Evolutionary conservation across 345 rosid species (phyloP).

Genomic region (Pelargonium nanum): DNA sequence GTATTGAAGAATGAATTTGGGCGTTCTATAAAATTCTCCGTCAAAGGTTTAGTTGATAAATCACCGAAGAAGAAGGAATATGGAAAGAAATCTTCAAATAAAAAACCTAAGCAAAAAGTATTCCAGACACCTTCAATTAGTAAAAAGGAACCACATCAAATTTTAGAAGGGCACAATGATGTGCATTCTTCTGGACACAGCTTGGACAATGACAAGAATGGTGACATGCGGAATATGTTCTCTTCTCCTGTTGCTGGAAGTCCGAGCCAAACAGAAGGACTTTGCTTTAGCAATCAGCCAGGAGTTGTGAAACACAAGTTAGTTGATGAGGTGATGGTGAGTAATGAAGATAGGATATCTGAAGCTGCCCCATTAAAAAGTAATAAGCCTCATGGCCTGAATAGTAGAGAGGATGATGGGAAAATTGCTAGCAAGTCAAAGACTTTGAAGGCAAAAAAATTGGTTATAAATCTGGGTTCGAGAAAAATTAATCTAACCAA

Average conservation of each 20-base stretch:
- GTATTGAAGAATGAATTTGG: slow-evolving; percentile 40
- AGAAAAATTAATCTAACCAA: slow-evolving; percentile 63
- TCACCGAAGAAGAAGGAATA: slow-evolving; percentile 86
- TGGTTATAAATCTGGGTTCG: slow-evolving; percentile 83
- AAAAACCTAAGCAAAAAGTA: slow-evolving; percentile 44
- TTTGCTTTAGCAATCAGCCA: slow-evolving; percentile 40
- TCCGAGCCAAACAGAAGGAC: slow-evolving; percentile 30
- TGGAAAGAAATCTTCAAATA: slow-evolving; percentile 49
- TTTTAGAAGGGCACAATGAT: slow-evolving; percentile 33
- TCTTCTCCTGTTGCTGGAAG: slow-evolving; percentile 44
- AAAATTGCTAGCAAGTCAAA: slow-evolving; percentile 44
- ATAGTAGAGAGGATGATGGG: slow-evolving; percentile 45
- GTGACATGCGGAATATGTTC: slow-evolving; percentile 22
- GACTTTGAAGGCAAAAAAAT: slow-evolving; percentile 64
- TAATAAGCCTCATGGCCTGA: slow-evolving; percentile 45
- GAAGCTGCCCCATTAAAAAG: slow-evolving; percentile 52
- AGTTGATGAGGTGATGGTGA: slow-evolving; percentile 65
- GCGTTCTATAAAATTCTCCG: slow-evolving; percentile 70
- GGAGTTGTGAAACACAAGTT: slow-evolving; percentile 54
- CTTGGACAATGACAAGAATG: slow-evolving; percentile 31
- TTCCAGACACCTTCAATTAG: slow-evolving; percentile 20
- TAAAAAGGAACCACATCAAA: slow-evolving; percentile 30
- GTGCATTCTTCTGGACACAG: slow-evolving; percentile 27
- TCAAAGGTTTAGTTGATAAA: slow-evolving; percentile 68
- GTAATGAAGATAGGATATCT: slow-evolving; percentile 59